Evolutionary conservation across 345 rosid genomes (phyloP).

Genomic region (Eucalyptus victrix): DNA sequence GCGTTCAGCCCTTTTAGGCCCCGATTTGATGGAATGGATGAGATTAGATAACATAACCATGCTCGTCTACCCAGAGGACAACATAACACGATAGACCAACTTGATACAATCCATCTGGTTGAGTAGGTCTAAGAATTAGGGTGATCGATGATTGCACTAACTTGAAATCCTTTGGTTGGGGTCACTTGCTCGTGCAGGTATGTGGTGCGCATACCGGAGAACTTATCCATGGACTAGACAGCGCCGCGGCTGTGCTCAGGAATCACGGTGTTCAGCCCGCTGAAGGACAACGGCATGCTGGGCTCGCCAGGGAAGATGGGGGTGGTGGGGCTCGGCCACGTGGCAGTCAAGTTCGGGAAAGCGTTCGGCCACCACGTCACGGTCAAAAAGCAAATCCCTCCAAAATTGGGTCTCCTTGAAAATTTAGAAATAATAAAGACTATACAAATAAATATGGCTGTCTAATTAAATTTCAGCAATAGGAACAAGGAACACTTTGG

Average conservation of each 20-base stretch:
- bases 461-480: background rate
- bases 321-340: constrained; percentile 37
- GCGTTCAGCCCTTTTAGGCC: background rate
- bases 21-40: background rate
- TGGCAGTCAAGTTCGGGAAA: constrained; percentile 44
- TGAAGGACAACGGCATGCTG: constrained; percentile 27
- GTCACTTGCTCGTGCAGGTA: constrained; percentile 5
- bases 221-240: constrained; percentile 40
- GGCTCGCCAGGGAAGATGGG: constrained; percentile 26
- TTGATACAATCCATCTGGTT: background rate
- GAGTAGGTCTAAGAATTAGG: background rate
- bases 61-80: background rate
- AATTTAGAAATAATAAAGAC: background rate
- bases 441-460: background rate
- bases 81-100: background rate
- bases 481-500: background rate
- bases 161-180: background rate
- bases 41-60: background rate
- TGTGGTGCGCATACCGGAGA: constrained; percentile 40
- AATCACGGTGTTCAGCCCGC: constrained; percentile 35
- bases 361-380: constrained; percentile 51
- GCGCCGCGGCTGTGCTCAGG: constrained; percentile 56
- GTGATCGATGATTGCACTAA: too few relatives aligned
- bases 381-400: background rate
- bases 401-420: background rate